Base-by-base conservation (phyloP, 164 flowering plant genomes). In the Stephania cephalantha region DNA sequence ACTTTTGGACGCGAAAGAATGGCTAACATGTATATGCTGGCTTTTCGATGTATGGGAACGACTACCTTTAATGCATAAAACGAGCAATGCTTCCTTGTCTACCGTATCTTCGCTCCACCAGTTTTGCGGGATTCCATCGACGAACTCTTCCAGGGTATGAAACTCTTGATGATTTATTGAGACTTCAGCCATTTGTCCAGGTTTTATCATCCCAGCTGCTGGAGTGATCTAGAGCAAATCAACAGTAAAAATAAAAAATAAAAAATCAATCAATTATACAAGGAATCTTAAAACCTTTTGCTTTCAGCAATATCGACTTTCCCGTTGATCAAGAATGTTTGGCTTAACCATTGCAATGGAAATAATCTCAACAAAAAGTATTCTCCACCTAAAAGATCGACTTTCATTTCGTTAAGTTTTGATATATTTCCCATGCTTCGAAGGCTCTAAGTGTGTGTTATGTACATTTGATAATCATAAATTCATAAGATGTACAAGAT, bases 61-160 rank as follows among this genome's bases (percentile, higher is more conserved):
- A 74, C 83, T 83, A n/a, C 97, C 95, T 30, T 76, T 78, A 5
- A 91, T 82, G 55, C 69, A 83, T 46, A 92, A 85, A 7, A 64
- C 72, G 69, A 94, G 73, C 1, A 86, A 76, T 35, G 88, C 94
- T 83, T 90, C 95, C 83, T 92, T 92, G 74, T 96, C 97, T 71
- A 90, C 79, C n/a, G 89, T 85, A 83, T 93, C 97, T 84, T 96
- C 97, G 77, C 84, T 85, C 97, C 97, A 96, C 86, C 89, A 88
- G 84, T 83, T 96, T 69, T 88, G 97, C 45, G 92, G 97, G 61
- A 86, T 73, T 31, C 97, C 97, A 52, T 94, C 99, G 3, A 87
- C 90, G 69, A 84, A 84, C 66, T 88, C 93, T 81, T 91, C 98
- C 4, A 74, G 73, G 18, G 88, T 87, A 52, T 89, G 90, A 75